Percentiles rank a stretch among this genome's conserved stretches.
Evolutionary conservation across 768 basidiomycete species (phyloP).

Genomic region (Phaeolepiota aurea): DNA sequence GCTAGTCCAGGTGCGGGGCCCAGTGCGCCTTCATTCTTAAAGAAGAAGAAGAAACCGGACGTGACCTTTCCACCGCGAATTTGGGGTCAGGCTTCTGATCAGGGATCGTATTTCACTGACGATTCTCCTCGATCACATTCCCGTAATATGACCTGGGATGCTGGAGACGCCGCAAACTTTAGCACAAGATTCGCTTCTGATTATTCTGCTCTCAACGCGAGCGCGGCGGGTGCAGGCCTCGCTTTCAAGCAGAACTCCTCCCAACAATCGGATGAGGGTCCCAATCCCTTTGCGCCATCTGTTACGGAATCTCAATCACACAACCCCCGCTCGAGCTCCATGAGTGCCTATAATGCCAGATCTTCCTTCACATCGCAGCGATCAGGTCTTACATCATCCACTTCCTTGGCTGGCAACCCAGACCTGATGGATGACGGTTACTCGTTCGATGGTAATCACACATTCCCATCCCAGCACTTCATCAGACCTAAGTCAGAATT

Average conservation of each 20-base stretch:
- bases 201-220: slow-evolving; percentile 14
- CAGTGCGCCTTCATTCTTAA: slow-evolving; percentile 25
- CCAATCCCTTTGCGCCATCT: slow-evolving; percentile 2
- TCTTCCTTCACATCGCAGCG: not conserved
- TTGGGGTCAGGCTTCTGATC: slow-evolving; percentile 45
- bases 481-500: slow-evolving; percentile 42
- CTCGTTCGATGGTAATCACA: not conserved
- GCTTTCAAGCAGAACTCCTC: slow-evolving; percentile 18
- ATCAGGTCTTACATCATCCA: too few species aligned
- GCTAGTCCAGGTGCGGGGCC: slow-evolving; percentile 28
- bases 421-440: not conserved
- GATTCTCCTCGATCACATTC: slow-evolving; percentile 12
- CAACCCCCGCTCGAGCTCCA: slow-evolving; percentile 1
- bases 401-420: not conserved
- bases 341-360: too few species aligned
- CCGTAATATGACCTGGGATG: slow-evolving; percentile 24
- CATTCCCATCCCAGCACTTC: slow-evolving; percentile 7
- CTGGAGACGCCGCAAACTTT: slow-evolving; percentile 20
- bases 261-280: not conserved
- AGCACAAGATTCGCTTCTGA: slow-evolving; percentile 39
- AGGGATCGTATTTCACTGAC: slow-evolving; percentile 48
- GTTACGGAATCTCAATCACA: not conserved
- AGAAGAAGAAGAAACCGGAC: slow-evolving; percentile 38
- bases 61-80: slow-evolving; percentile 53
- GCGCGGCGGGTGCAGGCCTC: slow-evolving; percentile 5